Evolutionary conservation across 805 yeast species (phyloP).

Genomic region (Starmerella bombi): DNA sequence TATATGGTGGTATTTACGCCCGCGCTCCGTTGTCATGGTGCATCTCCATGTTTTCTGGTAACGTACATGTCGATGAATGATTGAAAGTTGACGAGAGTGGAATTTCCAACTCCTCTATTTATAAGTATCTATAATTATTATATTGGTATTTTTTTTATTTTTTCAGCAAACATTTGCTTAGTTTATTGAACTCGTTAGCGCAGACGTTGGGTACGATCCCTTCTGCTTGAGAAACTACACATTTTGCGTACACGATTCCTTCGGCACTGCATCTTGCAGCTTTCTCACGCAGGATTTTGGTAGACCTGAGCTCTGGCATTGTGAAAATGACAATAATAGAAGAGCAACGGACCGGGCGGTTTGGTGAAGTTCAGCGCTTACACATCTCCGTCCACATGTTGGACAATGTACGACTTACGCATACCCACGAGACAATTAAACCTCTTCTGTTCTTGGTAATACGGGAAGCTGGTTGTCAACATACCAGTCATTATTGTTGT

Average conservation of each 20-base stretch:
- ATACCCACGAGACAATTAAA: no score
- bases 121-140: not conserved
- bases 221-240: constrained; percentile 19
- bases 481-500: no score
- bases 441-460: no score
- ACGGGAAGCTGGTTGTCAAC: no score
- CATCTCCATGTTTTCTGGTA: constrained; percentile 20
- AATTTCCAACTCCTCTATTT: no score
- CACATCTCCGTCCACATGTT: no score
- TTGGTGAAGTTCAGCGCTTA: no score
- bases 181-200: constrained; percentile 17
- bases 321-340: no score
- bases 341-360: no score
- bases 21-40: constrained; percentile 20
- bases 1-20: constrained; percentile 31
- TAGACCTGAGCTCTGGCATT: constrained; percentile 17
- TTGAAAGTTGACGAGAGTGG: not conserved
- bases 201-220: constrained; percentile 15
- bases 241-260: constrained; percentile 18
- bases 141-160: constrained; percentile 1
- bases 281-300: constrained; percentile 13
- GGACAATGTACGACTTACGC: no score
- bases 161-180: constrained; percentile 14
- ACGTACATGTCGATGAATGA: constrained; percentile 18
- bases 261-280: constrained; percentile 17